phyloP scores from a whole-genome alignment of 169 alveolate genomes.

The Plasmodium adleri region DNA sequence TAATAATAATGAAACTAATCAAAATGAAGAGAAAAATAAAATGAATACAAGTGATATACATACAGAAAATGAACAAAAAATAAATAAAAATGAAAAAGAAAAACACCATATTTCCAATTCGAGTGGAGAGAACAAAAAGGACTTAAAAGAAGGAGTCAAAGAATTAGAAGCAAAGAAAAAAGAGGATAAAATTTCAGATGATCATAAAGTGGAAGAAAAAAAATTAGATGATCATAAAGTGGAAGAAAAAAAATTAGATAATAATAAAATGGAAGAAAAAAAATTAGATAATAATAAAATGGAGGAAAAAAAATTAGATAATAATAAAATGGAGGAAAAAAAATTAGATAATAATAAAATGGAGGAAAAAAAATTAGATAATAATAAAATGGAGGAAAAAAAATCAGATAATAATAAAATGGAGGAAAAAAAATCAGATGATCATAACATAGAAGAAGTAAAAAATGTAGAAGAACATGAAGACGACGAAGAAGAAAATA shows the following conservation, averaged over 20 bases:
- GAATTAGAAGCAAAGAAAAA: not conserved
- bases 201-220: not conserved
- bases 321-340: not conserved
- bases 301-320: not conserved
- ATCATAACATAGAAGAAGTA: not conserved
- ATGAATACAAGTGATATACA: not conserved
- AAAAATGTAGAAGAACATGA: not conserved
- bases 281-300: too few relatives aligned
- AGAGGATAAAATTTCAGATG: not conserved
- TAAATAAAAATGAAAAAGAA: slow-evolving; percentile 5
- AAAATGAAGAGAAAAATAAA: not conserved
- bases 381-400: not conserved
- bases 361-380: not conserved
- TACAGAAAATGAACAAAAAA: not conserved
- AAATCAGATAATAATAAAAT: not conserved
- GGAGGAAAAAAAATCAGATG: not conserved
- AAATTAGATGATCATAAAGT: not conserved
- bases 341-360: not conserved
- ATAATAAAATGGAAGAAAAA: not conserved
- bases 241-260: not conserved
- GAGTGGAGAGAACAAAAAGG: not conserved
- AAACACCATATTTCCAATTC: not conserved
- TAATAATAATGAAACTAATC: not conserved
- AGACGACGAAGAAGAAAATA: slow-evolving; percentile 4
- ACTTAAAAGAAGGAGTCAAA: not conserved